phyloP scores from a whole-genome alignment of 352 stramenopile genomes.

The Phytophthora cryptogea region DNA sequence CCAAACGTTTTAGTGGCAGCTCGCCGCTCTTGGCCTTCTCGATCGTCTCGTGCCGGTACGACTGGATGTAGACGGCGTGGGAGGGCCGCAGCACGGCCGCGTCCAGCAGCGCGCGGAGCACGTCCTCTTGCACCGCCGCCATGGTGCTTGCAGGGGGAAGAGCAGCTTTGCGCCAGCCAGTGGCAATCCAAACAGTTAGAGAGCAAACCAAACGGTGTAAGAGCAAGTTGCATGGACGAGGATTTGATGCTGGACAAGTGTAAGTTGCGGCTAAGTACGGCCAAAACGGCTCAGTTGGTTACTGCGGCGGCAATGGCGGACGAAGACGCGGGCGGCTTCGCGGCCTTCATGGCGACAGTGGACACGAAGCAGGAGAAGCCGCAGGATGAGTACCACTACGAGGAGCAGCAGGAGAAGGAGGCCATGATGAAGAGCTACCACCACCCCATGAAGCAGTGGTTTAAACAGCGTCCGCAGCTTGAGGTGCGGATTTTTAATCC shows the following conservation, averaged over 20 bases:
- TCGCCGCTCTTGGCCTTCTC: slow-evolving; percentile 62
- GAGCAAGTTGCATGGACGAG: not conserved
- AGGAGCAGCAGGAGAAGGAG: slow-evolving; percentile 87
- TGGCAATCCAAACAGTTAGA: not conserved
- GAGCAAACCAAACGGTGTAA: not conserved
- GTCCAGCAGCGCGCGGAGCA: slow-evolving; percentile 66
- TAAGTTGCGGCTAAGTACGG: slow-evolving; percentile 1
- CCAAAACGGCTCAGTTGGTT: not conserved
- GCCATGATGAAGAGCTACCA: slow-evolving; percentile 91
- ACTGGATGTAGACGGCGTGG: slow-evolving; percentile 57
- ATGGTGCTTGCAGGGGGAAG: slow-evolving; percentile 13
- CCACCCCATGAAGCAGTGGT: slow-evolving; percentile 90
- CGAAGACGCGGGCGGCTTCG: slow-evolving; percentile 52
- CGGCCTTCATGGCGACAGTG: slow-evolving; percentile 75
- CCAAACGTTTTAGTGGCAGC: slow-evolving; percentile 65
- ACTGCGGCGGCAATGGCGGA: slow-evolving; percentile 46
- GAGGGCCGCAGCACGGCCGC: slow-evolving; percentile 53
- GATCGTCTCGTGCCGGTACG: slow-evolving; percentile 69
- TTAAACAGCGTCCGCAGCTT: slow-evolving; percentile 61
- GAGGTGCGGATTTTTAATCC: slow-evolving; percentile 24
- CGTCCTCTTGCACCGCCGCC: slow-evolving; percentile 53
- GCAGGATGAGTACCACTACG: slow-evolving; percentile 73
- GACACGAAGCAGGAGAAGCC: slow-evolving; percentile 27
- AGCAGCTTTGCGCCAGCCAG: not conserved
- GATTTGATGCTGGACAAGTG: not conserved